A percentile compares a stretch with the other conserved stretches of the same genome.
These are phyloP conservation scores for Endotrypanum monterogeii DNA, from an alignment of 208 protist genomes.

Conservation along the genomic window DNA sequence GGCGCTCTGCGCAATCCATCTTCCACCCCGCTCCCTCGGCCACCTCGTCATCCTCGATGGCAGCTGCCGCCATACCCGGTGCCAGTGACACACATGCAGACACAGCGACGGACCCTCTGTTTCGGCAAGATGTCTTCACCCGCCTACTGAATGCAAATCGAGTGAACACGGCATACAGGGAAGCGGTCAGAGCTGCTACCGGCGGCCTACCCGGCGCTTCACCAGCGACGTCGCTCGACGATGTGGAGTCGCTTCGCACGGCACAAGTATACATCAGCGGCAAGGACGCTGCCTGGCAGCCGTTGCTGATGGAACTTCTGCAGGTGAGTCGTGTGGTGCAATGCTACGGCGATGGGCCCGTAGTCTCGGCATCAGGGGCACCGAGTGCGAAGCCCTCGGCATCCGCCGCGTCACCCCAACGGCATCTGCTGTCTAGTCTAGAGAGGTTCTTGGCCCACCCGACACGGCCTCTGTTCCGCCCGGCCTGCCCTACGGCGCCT, in stretches of 20 bases:
- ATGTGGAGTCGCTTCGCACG: slow-evolving; percentile 40
- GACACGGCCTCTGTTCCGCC: slow-evolving; percentile 17
- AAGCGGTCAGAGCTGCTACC: neutral
- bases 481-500: neutral
- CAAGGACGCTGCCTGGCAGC: slow-evolving; percentile 77
- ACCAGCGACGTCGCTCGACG: slow-evolving; percentile 25
- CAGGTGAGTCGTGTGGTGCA: slow-evolving; percentile 67
- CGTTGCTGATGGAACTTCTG: slow-evolving; percentile 64
- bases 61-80: neutral
- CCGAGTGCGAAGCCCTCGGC: neutral
- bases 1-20: slow-evolving; percentile 59
- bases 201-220: neutral
- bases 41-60: neutral
- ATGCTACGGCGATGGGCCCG: slow-evolving; percentile 61
- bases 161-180: slow-evolving; percentile 23
- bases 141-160: slow-evolving; percentile 7
- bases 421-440: slow-evolving; percentile 35
- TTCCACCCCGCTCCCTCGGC: slow-evolving; percentile 7
- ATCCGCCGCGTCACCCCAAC: slow-evolving; percentile 25
- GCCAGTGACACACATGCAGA: neutral
- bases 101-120: slow-evolving; percentile 11
- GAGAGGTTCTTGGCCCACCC: slow-evolving; percentile 36
- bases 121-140: slow-evolving; percentile 7
- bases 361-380: neutral
- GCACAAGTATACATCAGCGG: slow-evolving; percentile 66